A percentile compares a stretch with the other conserved stretches of the same genome.
These are phyloP conservation scores for Macrophomina phaseolina DNA, from an alignment of 2,329 filamentous ascomycete genomes.

Conservation along the genomic window DNA sequence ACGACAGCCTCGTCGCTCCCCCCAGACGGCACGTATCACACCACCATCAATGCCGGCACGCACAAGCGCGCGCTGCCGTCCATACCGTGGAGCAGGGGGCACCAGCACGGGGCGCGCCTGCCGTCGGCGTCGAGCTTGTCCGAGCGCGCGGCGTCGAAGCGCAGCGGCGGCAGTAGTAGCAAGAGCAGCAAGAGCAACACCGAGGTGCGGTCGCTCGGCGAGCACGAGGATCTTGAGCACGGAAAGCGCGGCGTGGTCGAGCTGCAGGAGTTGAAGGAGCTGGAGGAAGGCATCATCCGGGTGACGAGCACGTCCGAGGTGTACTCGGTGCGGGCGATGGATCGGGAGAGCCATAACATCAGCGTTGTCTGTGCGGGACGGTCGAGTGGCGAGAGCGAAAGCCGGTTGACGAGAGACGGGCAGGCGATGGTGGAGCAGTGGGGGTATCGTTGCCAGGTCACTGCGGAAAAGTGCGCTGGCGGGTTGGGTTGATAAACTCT, in stretches of 20 bases:
- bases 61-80: neutral
- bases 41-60: no score
- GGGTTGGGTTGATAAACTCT: neutral
- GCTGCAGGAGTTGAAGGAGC: neutral
- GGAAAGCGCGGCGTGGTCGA: neutral
- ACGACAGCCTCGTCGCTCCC: neutral
- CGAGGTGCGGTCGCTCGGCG: neutral
- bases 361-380: neutral
- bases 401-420: neutral
- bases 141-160: neutral
- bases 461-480: neutral
- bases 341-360: neutral
- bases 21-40: neutral
- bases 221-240: neutral
- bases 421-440: neutral
- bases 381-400: neutral
- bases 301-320: constrained; percentile 4
- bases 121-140: neutral
- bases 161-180: neutral
- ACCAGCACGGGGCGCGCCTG: neutral
- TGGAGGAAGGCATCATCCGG: neutral
- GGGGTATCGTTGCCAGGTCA: neutral
- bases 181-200: neutral
- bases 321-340: neutral
- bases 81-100: neutral